Evolutionary conservation across 2,329 filamentous ascomycete genomes (phyloP).

Genomic region (Scopulariopsis brevicaulis): DNA sequence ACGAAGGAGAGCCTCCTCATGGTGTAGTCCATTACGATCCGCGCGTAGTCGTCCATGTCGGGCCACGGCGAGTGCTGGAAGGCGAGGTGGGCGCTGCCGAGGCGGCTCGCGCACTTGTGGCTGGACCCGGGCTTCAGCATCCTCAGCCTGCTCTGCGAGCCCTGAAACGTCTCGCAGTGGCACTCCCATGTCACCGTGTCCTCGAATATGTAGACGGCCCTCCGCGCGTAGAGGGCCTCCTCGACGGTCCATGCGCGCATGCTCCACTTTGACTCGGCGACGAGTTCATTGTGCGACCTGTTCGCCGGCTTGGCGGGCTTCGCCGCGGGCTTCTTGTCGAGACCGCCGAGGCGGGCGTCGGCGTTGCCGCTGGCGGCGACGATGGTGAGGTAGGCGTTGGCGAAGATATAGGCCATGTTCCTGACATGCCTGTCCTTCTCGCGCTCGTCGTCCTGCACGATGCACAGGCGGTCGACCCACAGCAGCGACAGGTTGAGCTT

Average conservation of each 20-base stretch:
- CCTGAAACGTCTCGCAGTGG: slow-evolving; percentile 30
- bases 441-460: slow-evolving; percentile 29
- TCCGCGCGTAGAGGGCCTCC: slow-evolving; percentile 28
- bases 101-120: slow-evolving; percentile 20
- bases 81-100: slow-evolving; percentile 20
- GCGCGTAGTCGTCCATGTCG: slow-evolving; percentile 31
- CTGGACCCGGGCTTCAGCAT: slow-evolving; percentile 8
- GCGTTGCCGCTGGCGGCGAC: slow-evolving; percentile 28
- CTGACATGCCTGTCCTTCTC: slow-evolving; percentile 26
- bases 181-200: slow-evolving; percentile 32
- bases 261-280: slow-evolving; percentile 26
- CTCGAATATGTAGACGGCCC: slow-evolving; percentile 30
- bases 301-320: slow-evolving; percentile 9
- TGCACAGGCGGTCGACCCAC: slow-evolving; percentile 34
- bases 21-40: slow-evolving; percentile 31
- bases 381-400: slow-evolving; percentile 31
- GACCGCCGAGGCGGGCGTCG: slow-evolving; percentile 22
- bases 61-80: slow-evolving; percentile 30
- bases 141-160: slow-evolving; percentile 12
- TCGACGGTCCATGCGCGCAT: slow-evolving; percentile 30
- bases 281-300: slow-evolving; percentile 22
- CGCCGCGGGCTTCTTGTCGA: slow-evolving; percentile 17
- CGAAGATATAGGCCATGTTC: slow-evolving; percentile 33
- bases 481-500: slow-evolving; percentile 29
- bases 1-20: slow-evolving; percentile 23